Evolutionary conservation across 768 basidiomycete species (phyloP).

Genomic region (Lyophyllum shimeji): DNA sequence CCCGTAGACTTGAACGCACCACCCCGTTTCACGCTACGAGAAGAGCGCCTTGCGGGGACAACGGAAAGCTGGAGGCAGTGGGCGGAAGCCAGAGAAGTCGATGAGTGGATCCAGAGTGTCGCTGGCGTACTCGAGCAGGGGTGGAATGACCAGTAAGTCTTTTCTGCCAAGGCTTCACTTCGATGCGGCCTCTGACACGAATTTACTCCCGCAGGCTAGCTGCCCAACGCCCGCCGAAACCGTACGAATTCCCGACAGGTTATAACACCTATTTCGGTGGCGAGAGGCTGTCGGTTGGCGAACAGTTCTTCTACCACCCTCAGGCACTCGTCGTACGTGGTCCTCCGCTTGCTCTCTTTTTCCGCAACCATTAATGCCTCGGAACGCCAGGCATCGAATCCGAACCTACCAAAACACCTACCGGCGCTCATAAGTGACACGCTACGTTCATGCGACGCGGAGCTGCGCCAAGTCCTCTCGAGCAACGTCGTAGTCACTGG

Average conservation of each 20-base stretch:
- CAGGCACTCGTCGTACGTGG: constrained; percentile 49
- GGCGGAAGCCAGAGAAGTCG: constrained; percentile 81
- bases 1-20: constrained; percentile 69
- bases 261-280: constrained; percentile 80
- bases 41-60: constrained; percentile 70
- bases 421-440: constrained; percentile 75
- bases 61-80: constrained; percentile 82
- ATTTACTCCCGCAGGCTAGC: constrained; percentile 47
- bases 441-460: constrained; percentile 84
- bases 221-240: constrained; percentile 52
- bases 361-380: background rate
- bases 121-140: constrained; percentile 83
- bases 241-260: constrained; percentile 96
- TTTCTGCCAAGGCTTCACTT: background rate
- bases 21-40: constrained; percentile 69
- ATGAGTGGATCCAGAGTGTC: constrained; percentile 91
- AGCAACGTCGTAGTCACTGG: constrained; percentile 96
- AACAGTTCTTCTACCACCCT: constrained; percentile 84
- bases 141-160: constrained; percentile 83
- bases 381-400: constrained; percentile 47
- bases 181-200: background rate
- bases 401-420: constrained; percentile 73
- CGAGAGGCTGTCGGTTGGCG: constrained; percentile 83
- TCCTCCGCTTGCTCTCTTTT: constrained; percentile 3
- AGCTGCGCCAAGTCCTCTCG: constrained; percentile 86